Evolutionary conservation across 805 yeast genomes (phyloP).

Genomic region (Ogataea wickerhamii): DNA sequence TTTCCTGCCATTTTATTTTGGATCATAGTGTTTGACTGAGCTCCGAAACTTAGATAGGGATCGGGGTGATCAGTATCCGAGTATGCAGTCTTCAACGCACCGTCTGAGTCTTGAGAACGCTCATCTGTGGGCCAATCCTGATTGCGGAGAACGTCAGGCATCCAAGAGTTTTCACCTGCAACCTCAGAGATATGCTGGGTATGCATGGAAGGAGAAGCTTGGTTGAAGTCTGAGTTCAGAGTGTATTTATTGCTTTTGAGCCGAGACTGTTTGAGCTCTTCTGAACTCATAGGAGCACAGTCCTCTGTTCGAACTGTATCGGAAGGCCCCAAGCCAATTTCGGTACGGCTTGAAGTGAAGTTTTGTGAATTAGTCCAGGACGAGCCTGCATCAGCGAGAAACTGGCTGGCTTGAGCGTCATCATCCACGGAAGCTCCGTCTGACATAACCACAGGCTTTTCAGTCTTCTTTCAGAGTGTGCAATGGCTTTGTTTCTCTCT

Average conservation of each 20-base stretch:
- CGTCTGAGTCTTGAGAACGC: constrained; percentile 1
- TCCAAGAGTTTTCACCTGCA: constrained; percentile 15
- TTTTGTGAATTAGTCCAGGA: too few species aligned
- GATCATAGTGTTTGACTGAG: constrained; percentile 23
- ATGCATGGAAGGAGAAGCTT: constrained; percentile 14
- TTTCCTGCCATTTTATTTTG: constrained; percentile 16
- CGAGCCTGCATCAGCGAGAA: too few species aligned
- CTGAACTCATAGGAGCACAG: constrained; percentile 6
- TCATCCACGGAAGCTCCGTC: too few species aligned
- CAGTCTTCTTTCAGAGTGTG: too few species aligned
- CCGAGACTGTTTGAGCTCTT: constrained; percentile 6
- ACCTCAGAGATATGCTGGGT: background rate
- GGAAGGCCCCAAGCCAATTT: constrained; percentile 6
- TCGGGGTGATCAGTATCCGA: background rate
- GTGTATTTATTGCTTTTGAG: constrained; percentile 14
- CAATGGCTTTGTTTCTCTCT: too few species aligned
- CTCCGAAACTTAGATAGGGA: constrained; percentile 22
- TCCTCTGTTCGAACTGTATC: constrained; percentile 25
- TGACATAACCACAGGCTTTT: too few species aligned
- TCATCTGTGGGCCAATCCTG: constrained; percentile 26
- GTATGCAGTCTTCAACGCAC: background rate
- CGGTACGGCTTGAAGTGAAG: too few species aligned
- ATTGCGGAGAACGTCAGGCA: constrained; percentile 25
- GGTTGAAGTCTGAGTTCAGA: constrained; percentile 18
- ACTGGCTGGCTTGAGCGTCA: too few species aligned